These are phyloP conservation scores for Ascochyta clinopodiicola DNA, from an alignment of 2,329 filamentous ascomycete genomes.

Conservation along the genomic window DNA sequence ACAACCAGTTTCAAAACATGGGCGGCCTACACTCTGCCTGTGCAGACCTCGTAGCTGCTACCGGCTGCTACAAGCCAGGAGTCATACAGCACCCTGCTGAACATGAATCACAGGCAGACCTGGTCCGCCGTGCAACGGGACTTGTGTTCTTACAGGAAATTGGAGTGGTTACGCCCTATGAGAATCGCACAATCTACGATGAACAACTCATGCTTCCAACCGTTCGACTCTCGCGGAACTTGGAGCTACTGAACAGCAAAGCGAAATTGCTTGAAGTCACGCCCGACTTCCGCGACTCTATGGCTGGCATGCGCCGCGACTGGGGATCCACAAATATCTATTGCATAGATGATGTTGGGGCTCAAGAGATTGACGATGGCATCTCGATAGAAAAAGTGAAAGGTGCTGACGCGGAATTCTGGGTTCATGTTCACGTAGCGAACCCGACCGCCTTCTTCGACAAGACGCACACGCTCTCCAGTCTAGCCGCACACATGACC, in stretches of 20 bases:
- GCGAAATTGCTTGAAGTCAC: constrained; percentile 30
- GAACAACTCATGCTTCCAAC: constrained; percentile 60
- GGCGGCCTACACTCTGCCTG: constrained; percentile 67
- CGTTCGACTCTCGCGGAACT: constrained; percentile 52
- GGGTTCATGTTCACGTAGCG: constrained; percentile 80
- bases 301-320: constrained; percentile 64
- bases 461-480: constrained; percentile 63
- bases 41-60: constrained; percentile 67
- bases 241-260: constrained; percentile 51
- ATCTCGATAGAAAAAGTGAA: constrained; percentile 71
- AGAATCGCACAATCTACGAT: constrained; percentile 70
- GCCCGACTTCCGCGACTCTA: constrained; percentile 57
- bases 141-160: constrained; percentile 77
- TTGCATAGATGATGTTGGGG: constrained; percentile 72
- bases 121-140: constrained; percentile 51
- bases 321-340: constrained; percentile 69
- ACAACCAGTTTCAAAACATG: constrained; percentile 32
- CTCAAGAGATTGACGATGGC: constrained; percentile 79
- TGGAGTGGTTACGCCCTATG: constrained; percentile 73
- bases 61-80: constrained; percentile 64
- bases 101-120: constrained; percentile 21
- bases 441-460: constrained; percentile 76
- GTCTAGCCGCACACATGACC: constrained; percentile 66
- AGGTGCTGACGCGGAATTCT: constrained; percentile 61
- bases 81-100: constrained; percentile 44